Base-by-base conservation (phyloP, 192 early-diverging fungal genomes). In the Coemansia reversa region DNA sequence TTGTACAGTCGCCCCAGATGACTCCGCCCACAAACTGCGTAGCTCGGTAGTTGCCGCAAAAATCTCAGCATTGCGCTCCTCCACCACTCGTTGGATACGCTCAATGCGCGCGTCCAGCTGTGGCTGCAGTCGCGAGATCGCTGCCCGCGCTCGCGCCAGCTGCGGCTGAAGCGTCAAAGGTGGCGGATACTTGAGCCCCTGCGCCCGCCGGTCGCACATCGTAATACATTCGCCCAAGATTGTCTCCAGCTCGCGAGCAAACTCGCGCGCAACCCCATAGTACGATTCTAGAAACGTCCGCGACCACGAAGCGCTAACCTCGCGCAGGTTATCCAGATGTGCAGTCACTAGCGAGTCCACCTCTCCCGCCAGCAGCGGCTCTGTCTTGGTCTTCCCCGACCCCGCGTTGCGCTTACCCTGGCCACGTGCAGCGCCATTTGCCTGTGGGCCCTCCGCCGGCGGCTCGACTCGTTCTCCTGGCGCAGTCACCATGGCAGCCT, bases 251-350 rank as follows among this genome's bases (percentile, higher is more conserved):
- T 83, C 81, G 12, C 76, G 72, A 24, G 73, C 81, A 75, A 83
- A 83, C 72, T 83, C 81, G 3, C 81, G 68, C 22, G 81, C 81
- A n/a, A 83, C 81, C 2, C 76, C 74, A 27, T 79, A 83, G 73
- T 83, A 83, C 60, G 80, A 82, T 57, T 85, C 82, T 12, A 84
- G 65, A 55, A 85, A 85, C 5, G 75, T 72, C 30, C 73, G 70
- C 58, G 79, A 77, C 82, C 82, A 85, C 50, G 76, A 67, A 9
- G 69, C 69, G 64, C 82, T 75, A 20, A 83, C 70, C 29, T 79
- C 84, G 29, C 70, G 68, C 62, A 74, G 49, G 27, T 84, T 85
- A 64, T 84, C 75, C 47, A 85, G 62, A 57, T 85, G 82, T 32
- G 70, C 65, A 30, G 33, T 29, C 55, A 85, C 66, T 11, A 84